Conservation (phyloP, 106 monocot genomes). For the Xerophyta viscosa region DNA sequence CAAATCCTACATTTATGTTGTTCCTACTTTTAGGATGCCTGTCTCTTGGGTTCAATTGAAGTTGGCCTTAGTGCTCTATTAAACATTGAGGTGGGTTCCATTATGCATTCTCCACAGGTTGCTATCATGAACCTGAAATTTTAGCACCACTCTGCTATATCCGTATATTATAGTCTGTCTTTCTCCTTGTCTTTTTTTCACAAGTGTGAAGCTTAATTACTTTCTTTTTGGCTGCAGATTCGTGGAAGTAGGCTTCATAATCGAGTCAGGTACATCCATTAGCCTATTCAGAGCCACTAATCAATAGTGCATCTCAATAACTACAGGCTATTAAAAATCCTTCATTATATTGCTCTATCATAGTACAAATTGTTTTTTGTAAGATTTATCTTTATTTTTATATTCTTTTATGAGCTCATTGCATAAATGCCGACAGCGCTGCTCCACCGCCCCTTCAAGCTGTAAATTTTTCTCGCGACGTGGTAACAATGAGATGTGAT, state of each 20-base stretch:
- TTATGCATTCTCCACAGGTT: too few species aligned
- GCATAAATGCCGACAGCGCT: conserved; percentile 41
- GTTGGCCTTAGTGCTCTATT: conserved; percentile 93
- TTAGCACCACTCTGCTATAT: too few species aligned
- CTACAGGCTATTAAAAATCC: too few species aligned
- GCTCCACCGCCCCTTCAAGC: conserved; percentile 84
- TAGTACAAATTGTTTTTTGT: too few species aligned
- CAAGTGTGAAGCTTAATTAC: background rate
- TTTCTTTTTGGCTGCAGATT: conserved; percentile 50
- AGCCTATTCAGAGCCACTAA: too few species aligned
- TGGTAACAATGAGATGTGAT: conserved; percentile 94
- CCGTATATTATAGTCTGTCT: background rate
- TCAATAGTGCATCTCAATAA: too few species aligned
- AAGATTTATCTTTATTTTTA: background rate
- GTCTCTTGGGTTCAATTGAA: conserved; percentile 72
- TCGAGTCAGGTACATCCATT: conserved; percentile 68
- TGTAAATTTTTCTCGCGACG: conserved; percentile 69
- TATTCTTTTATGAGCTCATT: background rate
- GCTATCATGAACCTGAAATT: too few species aligned
- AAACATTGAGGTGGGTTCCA: conserved; percentile 91
- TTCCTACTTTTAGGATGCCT: conserved; percentile 84
- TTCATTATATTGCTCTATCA: too few species aligned
- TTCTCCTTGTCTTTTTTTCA: background rate
- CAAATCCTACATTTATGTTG: too few species aligned
- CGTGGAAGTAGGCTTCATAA: conserved; percentile 96